A percentile compares a stretch with the other conserved stretches of the same genome.
Evolutionary conservation across 2,329 filamentous ascomycete genomes (phyloP).

Genomic region (Verticillium albo-atrum): DNA sequence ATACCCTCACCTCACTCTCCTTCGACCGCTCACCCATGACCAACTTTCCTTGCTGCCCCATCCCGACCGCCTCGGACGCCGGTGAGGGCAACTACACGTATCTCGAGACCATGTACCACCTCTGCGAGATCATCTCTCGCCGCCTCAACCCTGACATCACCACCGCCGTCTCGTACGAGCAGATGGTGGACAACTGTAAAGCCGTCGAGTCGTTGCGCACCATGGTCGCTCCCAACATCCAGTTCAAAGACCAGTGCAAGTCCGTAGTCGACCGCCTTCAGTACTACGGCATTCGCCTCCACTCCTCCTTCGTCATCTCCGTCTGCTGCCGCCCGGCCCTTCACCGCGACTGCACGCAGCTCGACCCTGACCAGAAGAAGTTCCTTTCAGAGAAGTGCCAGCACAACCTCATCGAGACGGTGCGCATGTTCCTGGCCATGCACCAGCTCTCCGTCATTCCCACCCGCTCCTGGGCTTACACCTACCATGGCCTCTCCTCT

Average conservation of each 20-base stretch:
- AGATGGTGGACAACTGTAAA: constrained; percentile 55
- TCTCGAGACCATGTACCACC: constrained; percentile 22
- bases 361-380: constrained; percentile 48
- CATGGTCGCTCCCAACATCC: constrained; percentile 46
- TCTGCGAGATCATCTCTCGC: constrained; percentile 27
- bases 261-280: constrained; percentile 59
- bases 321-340: constrained; percentile 61
- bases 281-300: constrained; percentile 59
- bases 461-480: constrained; percentile 64
- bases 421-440: constrained; percentile 66
- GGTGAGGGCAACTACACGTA: constrained; percentile 44
- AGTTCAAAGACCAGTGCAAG: constrained; percentile 58
- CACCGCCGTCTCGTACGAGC: constrained; percentile 31
- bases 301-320: constrained; percentile 61
- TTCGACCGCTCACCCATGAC: constrained; percentile 65
- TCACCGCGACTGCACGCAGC: constrained; percentile 45
- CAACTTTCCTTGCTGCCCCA: constrained; percentile 51
- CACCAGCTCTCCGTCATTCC: constrained; percentile 63
- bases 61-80: constrained; percentile 39
- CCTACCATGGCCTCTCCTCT: constrained; percentile 62
- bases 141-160: constrained; percentile 25
- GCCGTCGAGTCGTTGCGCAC: constrained; percentile 47
- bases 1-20: constrained; percentile 60
- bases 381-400: constrained; percentile 56
- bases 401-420: constrained; percentile 58